Percentiles rank a stretch among this genome's conserved stretches.
These are phyloP conservation scores for Pyrenophora graminea DNA, from an alignment of 2,329 filamentous ascomycete genomes.

Conservation along the genomic window DNA sequence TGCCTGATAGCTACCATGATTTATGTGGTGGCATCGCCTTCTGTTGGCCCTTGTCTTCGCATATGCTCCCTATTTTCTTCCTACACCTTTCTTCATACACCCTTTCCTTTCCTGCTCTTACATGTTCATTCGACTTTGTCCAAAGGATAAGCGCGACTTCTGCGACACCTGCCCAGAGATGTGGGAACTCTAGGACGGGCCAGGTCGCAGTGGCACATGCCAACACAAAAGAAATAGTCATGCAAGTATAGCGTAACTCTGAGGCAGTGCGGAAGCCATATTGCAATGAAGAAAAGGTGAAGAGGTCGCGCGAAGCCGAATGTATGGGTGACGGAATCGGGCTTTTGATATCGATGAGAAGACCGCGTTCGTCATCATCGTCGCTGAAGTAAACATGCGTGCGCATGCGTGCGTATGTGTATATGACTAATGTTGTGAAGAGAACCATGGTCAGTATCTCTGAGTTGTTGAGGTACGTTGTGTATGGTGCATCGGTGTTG, in stretches of 20 bases:
- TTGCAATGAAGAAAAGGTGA: neutral
- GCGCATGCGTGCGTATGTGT: neutral
- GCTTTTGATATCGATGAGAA: neutral
- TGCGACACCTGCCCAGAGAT: too few species aligned
- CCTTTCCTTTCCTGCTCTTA: too few species aligned
- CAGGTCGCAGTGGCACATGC: neutral
- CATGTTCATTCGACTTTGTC: too few species aligned
- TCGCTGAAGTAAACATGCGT: neutral
- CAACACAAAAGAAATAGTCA: neutral
- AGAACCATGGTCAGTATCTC: neutral
- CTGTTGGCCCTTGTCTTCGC: too few species aligned
- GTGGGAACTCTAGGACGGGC: neutral
- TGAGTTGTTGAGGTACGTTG: conserved; percentile 1
- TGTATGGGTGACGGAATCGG: neutral
- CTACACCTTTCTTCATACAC: too few species aligned
- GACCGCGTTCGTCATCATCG: neutral
- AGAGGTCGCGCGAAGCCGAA: neutral
- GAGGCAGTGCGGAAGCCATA: neutral
- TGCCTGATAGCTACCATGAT: too few species aligned
- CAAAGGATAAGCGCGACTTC: too few species aligned
- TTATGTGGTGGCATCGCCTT: too few species aligned
- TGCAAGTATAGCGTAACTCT: too few species aligned
- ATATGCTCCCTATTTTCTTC: too few species aligned
- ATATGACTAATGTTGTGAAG: neutral
- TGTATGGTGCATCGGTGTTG: neutral